Percentiles rank a stretch among this genome's conserved stretches.
Evolutionary conservation across 495 filamentous ascomycete genomes (phyloP).

Genomic region (Hypoxylon perforatum): DNA sequence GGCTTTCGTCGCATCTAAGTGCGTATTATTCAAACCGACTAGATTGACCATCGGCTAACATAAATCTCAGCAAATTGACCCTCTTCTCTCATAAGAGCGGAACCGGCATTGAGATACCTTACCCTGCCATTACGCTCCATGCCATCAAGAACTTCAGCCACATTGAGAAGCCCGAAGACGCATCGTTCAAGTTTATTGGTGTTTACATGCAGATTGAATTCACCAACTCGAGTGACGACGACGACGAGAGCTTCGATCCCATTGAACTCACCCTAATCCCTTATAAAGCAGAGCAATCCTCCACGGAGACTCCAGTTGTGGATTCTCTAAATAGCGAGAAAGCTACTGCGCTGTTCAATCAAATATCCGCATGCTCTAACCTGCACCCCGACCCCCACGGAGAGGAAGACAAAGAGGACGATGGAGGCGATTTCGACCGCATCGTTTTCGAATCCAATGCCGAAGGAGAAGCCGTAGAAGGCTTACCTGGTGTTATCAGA

Average conservation of each 20-base stretch:
- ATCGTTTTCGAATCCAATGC: constrained; percentile 68
- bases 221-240: constrained; percentile 62
- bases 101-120: constrained; percentile 81
- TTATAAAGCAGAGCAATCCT: constrained; percentile 32
- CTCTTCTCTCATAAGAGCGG: constrained; percentile 71
- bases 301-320: constrained; percentile 15
- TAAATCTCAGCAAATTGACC: constrained; percentile 71
- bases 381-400: constrained; percentile 84
- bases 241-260: constrained; percentile 75
- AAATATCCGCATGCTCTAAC: constrained; percentile 87
- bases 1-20: constrained; percentile 84
- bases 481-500: constrained; percentile 57
- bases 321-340: constrained; percentile 49
- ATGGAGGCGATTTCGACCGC: constrained; percentile 59
- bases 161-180: constrained; percentile 41
- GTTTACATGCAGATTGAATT: constrained; percentile 85
- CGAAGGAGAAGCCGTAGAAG: constrained; percentile 57
- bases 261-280: constrained; percentile 82
- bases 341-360: constrained; percentile 71
- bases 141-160: constrained; percentile 74
- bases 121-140: constrained; percentile 88
- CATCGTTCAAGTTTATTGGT: constrained; percentile 37
- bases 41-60: constrained; percentile 23
- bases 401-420: constrained; percentile 63
- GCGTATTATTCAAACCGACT: constrained; percentile 38